Percentiles rank a stretch among this genome's conserved stretches.
phyloP scores from a whole-genome alignment of 73 alveolate species.

The Paramecium caudatum region DNA sequence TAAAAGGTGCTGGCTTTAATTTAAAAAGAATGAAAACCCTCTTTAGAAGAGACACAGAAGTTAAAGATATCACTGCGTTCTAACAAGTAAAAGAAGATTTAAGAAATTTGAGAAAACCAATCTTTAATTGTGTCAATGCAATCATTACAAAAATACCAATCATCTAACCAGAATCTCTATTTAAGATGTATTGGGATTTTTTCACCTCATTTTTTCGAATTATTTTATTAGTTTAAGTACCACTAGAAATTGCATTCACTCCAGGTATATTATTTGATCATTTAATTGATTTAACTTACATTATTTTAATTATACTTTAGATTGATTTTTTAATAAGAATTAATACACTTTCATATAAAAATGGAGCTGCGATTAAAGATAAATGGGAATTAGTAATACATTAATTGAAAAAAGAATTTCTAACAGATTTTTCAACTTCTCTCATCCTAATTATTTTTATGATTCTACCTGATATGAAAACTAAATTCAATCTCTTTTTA shows the following conservation, averaged over 20 bases:
- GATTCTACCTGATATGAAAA: neutral
- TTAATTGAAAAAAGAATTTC: neutral
- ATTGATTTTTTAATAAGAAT: constrained; percentile 39
- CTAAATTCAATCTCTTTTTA: neutral
- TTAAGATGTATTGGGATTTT: constrained; percentile 41
- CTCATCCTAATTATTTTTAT: neutral
- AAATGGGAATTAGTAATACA: neutral
- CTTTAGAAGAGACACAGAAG: neutral
- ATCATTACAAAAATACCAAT: neutral
- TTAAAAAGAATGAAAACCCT: constrained; percentile 14
- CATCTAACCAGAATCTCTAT: constrained; percentile 22
- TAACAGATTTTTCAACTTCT: neutral
- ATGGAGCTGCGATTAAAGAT: constrained; percentile 41
- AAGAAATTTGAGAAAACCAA: neutral
- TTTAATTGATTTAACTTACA: neutral
- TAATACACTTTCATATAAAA: constrained; percentile 18
- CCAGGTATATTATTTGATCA: constrained; percentile 2
- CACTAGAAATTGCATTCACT: constrained; percentile 15
- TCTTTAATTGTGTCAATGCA: neutral
- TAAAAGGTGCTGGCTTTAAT: neutral
- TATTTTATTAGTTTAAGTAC: constrained; percentile 16
- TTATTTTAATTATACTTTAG: neutral
- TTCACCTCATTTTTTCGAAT: constrained; percentile 10
- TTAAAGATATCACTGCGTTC: neutral
- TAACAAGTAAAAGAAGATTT: neutral